A percentile compares a stretch with the other conserved stretches of the same genome.
Conservation (phyloP, 2,329 filamentous ascomycete genomes). For the Cadophora malorum region DNA sequence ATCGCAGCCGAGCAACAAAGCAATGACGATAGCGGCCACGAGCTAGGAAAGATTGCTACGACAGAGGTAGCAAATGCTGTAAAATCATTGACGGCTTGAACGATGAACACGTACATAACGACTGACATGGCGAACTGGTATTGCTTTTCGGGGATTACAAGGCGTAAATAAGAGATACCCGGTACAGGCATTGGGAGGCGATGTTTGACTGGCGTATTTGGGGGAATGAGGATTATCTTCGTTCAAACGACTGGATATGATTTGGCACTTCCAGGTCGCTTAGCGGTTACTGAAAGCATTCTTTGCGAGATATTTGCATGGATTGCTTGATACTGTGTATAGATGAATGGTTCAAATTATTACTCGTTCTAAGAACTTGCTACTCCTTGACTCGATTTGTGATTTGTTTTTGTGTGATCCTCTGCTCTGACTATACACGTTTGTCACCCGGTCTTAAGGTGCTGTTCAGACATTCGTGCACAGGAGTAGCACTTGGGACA, state of each 20-base stretch:
- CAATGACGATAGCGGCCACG: constrained; percentile 70
- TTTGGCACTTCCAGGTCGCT: constrained; percentile 18
- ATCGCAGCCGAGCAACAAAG: constrained; percentile 51
- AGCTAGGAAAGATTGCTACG: constrained; percentile 78
- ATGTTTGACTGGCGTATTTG: constrained; percentile 10
- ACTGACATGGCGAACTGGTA: constrained; percentile 29
- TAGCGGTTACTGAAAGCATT: constrained; percentile 12
- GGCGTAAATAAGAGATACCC: constrained; percentile 40
- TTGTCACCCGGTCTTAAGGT: no score
- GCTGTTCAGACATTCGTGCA: no score
- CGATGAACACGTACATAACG: constrained; percentile 26
- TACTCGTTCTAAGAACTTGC: background rate
- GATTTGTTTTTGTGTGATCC: background rate
- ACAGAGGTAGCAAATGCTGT: constrained; percentile 82
- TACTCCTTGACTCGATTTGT: no score
- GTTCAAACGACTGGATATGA: constrained; percentile 28
- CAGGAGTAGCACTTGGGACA: no score
- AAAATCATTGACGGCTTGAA: constrained; percentile 55
- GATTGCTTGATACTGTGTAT: constrained; percentile 23
- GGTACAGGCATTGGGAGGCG: constrained; percentile 25
- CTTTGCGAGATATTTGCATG: constrained; percentile 24
- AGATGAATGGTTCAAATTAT: constrained; percentile 14
- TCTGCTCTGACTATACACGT: no score
- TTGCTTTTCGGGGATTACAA: constrained; percentile 30
- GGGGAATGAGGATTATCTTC: constrained; percentile 15